phyloP scores from a whole-genome alignment of 176 grass and related monocot species.

The Dendrocalamus sinicus region DNA sequence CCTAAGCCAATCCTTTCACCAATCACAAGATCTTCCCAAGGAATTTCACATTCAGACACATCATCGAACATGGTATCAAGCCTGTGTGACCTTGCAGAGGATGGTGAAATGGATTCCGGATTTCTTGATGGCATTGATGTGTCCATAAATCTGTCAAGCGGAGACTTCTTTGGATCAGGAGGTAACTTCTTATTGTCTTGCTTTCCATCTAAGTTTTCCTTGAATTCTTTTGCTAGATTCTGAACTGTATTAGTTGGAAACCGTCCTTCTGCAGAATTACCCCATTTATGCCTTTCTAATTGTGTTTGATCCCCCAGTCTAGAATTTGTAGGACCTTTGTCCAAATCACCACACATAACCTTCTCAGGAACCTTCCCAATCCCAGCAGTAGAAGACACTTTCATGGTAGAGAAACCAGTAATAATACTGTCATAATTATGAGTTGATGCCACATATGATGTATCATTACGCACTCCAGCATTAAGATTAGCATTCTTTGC shows the following conservation, averaged over 20 bases:
- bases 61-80: conserved; percentile 85
- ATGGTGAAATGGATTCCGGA: conserved; percentile 54
- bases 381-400: conserved; percentile 45
- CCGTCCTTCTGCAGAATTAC: conserved; percentile 42
- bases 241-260: conserved; percentile 49
- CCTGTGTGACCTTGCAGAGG: conserved; percentile 60
- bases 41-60: conserved; percentile 96
- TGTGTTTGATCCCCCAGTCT: conserved; percentile 45
- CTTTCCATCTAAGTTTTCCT: conserved; percentile 53
- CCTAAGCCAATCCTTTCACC: conserved; percentile 99
- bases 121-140: conserved; percentile 50
- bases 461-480: conserved; percentile 54
- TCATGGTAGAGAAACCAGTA: conserved; percentile 54
- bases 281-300: conserved; percentile 51
- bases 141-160: conserved; percentile 73
- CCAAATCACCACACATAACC: conserved; percentile 45
- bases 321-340: conserved; percentile 52
- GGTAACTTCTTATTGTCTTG: conserved; percentile 55
- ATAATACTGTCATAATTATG: conserved; percentile 65
- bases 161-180: conserved; percentile 65
- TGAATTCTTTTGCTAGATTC: conserved; percentile 44
- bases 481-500: conserved; percentile 69
- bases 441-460: conserved; percentile 39
- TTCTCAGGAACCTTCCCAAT: conserved; percentile 56
- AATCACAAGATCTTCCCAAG: conserved; percentile 93